These are phyloP conservation scores for Mortierella alpina DNA, from an alignment of 192 early-diverging fungal species.

Conservation along the genomic window DNA sequence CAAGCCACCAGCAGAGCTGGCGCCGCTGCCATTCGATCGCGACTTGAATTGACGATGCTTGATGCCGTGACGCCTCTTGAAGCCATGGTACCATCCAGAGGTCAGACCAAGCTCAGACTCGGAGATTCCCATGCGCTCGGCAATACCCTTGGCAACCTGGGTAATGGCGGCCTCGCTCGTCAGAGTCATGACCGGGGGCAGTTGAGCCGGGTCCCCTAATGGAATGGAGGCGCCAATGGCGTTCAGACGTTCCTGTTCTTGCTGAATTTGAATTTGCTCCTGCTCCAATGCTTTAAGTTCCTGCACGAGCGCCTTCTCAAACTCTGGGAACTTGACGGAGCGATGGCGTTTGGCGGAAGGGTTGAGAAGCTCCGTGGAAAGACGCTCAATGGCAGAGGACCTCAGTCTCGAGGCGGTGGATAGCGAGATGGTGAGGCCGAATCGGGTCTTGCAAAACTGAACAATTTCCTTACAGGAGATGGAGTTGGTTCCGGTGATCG, in stretches of 20 bases:
- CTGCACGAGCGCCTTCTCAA: slow-evolving; percentile 48
- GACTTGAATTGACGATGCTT: slow-evolving; percentile 53
- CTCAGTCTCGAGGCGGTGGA: slow-evolving; percentile 47
- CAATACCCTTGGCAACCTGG: slow-evolving; percentile 52
- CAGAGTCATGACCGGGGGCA: slow-evolving; percentile 45
- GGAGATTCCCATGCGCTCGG: slow-evolving; percentile 50
- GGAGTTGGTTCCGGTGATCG: slow-evolving; percentile 24
- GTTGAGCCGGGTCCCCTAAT: slow-evolving; percentile 13
- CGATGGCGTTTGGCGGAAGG: slow-evolving; percentile 52
- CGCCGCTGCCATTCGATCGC: slow-evolving; percentile 8
- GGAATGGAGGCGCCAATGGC: background rate
- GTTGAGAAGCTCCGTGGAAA: slow-evolving; percentile 47
- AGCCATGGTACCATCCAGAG: slow-evolving; percentile 54
- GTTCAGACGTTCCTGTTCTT: slow-evolving; percentile 32
- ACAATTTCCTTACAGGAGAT: slow-evolving; percentile 54
- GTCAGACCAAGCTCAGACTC: slow-evolving; percentile 44
- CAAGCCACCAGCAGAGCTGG: slow-evolving; percentile 4
- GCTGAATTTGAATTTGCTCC: slow-evolving; percentile 50
- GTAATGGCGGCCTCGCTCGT: slow-evolving; percentile 52
- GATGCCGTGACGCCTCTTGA: slow-evolving; percentile 53
- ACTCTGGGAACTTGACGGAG: slow-evolving; percentile 53
- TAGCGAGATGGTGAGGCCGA: slow-evolving; percentile 50
- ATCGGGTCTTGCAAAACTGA: slow-evolving; percentile 53
- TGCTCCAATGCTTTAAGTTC: slow-evolving; percentile 50
- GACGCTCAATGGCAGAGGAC: slow-evolving; percentile 43